Base-by-base conservation (phyloP, 140 eudicot genomes). In the Cichorium intybus region DNA sequence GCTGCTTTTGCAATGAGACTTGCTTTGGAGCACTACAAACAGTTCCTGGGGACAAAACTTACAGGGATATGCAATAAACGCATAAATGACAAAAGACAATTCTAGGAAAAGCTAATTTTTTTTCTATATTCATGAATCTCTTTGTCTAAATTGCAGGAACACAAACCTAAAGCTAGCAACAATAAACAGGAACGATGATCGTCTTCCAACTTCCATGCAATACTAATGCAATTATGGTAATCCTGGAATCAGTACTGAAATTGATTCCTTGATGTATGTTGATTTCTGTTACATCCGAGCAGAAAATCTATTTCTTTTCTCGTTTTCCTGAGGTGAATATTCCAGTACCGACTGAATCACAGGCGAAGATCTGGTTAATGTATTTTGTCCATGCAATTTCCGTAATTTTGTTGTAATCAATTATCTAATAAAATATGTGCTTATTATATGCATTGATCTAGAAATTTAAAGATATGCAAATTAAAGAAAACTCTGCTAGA, bases 171-270 rank as follows among this genome's bases (percentile, higher is more conserved):
- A 54, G 60, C 1, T 56, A 57, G 22, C 26, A 29, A 31, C 46
- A 57, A 57, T 31, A 57, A 56, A 28, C 41, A 56, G 62, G 62
- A 56, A 24, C 2, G 20, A 18, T 57, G 16, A 8, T 57, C 47
- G 10, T 57, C 12, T 29, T 17, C 43, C 47, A 18, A 41, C 48
- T 41, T 14, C 48, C 48, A 31, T 31, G 63, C 37, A 15, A 26
- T 24, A 11, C 15, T 24, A 10, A 7, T 39, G n/a, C 54, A 48
- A 46, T 48, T 31, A 57, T 14, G 1, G 48, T 41, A 41, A 57
- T 29, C 17, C 47, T 7, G 24, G 26, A 57, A 57, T 57, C 46
- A 57, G 10, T 15, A 14, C 14, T 41, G 12, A 17, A 11, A 22
- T 29, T 57, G 41, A 55, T 55, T 55, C 61, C 17, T 27, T 6